Evolutionary conservation across 106 monocot species (phyloP).

Genomic region (Dioscorea dumetorum): DNA sequence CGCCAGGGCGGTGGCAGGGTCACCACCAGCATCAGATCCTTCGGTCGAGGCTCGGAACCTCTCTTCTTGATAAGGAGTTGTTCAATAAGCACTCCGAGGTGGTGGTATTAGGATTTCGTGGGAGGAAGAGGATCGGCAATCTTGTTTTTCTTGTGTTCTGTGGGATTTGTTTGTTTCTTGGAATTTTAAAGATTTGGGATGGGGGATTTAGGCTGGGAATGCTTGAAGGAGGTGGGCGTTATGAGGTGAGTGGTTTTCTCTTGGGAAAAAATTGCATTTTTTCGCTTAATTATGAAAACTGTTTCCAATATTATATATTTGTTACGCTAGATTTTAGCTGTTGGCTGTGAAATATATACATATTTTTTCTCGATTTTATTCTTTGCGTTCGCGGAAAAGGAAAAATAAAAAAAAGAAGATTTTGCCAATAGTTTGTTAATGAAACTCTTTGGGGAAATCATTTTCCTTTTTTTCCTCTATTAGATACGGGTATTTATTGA

Average conservation of each 20-base stretch:
- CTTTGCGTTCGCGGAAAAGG: background rate
- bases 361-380: background rate
- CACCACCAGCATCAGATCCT: slow-evolving; percentile 15
- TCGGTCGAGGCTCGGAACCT: slow-evolving; percentile 38
- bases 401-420: background rate
- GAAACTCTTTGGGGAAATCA: no score
- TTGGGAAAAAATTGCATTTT: background rate
- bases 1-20: slow-evolving; percentile 9
- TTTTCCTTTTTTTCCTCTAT: no score
- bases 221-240: background rate
- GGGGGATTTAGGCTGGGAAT: slow-evolving; percentile 28
- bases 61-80: slow-evolving; percentile 18
- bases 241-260: slow-evolving; percentile 26
- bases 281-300: no score
- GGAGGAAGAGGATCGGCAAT: slow-evolving; percentile 52
- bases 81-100: slow-evolving; percentile 28
- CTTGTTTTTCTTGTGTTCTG: slow-evolving; percentile 71
- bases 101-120: slow-evolving; percentile 19
- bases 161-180: slow-evolving; percentile 51
- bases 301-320: background rate
- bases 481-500: no score
- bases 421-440: no score
- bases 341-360: background rate
- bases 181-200: slow-evolving; percentile 58
- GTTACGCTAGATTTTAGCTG: background rate